Base-by-base conservation (phyloP, 495 filamentous ascomycete species). In the Cercophora newfieldiana region DNA sequence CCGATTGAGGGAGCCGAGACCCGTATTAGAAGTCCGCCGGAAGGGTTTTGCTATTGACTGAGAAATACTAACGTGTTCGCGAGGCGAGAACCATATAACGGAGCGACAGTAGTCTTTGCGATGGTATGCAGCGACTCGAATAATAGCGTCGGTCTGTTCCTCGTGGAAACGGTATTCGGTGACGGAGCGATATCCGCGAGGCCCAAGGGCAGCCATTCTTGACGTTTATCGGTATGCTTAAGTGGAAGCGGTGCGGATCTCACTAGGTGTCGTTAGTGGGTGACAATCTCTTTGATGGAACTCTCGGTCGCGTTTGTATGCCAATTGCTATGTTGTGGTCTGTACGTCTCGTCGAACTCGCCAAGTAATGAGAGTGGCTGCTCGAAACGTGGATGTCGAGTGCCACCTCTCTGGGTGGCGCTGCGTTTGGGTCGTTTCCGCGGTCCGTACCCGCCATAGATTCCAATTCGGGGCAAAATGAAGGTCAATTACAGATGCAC, bases 61-160 rank as follows among this genome's bases (percentile, higher is more conserved):
- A 58, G 63, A 63, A 63, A 71, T 68, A 26, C 29, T 26, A 55
- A 28, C 60, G 24, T 71, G 66, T 64, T 74, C 66, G 58, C 70
- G 71, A 68, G 65, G 69, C 50, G 73, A 70, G 73, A 71, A 77
- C 72, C 73, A 77, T 68, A 77, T 77, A 60, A 75, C 71, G 33
- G 77, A 74, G 19, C 44, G 71, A 65, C 54, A 64, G 72, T 56
- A 76, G 56, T 78, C 73, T 75, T 67, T 72, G 57, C 73, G 75
- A 69, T 77, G 72, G 69, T 77, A 79, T 68, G 68, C 63, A 25
- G 67, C 22, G 54, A 24, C 24, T 65, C 65, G 67, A 64, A 71
- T 65, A 63, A 73, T 73, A 49, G 57, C 67, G 55, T 71, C 69
- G 44, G 69, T 30, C 48, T 73, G 61, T 51, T 71, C 71, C 63